Evolutionary conservation across 345 rosid species (phyloP).

Genomic region (Arabis alpina): DNA sequence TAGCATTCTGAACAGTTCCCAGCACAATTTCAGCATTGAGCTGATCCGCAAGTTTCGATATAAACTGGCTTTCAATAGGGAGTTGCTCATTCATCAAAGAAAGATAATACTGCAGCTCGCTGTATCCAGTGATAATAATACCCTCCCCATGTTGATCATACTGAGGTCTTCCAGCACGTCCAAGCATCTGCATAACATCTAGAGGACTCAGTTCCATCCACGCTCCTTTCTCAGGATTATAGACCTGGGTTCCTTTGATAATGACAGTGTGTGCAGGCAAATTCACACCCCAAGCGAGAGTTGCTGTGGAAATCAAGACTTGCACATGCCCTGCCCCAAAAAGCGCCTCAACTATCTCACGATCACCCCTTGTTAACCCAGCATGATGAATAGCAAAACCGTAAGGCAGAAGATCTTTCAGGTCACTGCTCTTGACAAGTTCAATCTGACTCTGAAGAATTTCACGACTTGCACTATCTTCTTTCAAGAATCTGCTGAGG

Average conservation of each 20-base stretch:
- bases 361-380: constrained; percentile 87
- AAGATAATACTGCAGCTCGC: constrained; percentile 85
- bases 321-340: constrained; percentile 78
- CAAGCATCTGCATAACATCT: constrained; percentile 99
- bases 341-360: constrained; percentile 83
- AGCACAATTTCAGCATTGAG: constrained; percentile 98
- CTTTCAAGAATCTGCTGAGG: constrained; percentile 76
- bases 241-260: constrained; percentile 93
- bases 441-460: constrained; percentile 74
- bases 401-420: constrained; percentile 80
- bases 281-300: constrained; percentile 99
- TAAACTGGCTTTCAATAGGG: constrained; percentile 95
- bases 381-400: constrained; percentile 99
- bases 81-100: constrained; percentile 98
- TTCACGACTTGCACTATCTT: constrained; percentile 86
- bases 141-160: constrained; percentile 94
- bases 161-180: constrained; percentile 99
- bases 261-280: constrained; percentile 93
- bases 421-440: constrained; percentile 73
- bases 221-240: constrained; percentile 97
- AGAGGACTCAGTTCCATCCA: constrained; percentile 95
- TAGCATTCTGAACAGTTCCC: constrained; percentile 94
- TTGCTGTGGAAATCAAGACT: constrained; percentile 93
- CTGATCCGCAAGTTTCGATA: constrained; percentile 95
- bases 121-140: constrained; percentile 92